These are phyloP conservation scores for Tetrapyrgos nigripes DNA, from an alignment of 1,284 basidiomycete species.

Conservation along the genomic window DNA sequence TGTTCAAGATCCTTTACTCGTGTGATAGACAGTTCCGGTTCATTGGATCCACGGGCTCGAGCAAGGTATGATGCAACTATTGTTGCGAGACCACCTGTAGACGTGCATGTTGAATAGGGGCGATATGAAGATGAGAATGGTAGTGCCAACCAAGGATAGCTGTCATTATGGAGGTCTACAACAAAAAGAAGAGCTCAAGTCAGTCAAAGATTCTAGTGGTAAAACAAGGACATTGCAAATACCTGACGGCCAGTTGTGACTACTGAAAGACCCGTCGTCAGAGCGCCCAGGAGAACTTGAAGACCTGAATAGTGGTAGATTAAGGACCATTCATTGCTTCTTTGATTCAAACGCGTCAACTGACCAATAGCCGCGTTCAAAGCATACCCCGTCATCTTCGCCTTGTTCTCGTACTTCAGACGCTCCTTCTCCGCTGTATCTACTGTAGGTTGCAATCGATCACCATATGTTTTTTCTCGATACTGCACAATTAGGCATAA, in stretches of 20 bases:
- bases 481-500: background rate
- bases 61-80: conserved; percentile 75
- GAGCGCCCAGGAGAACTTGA: conserved; percentile 68
- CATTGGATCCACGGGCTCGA: conserved; percentile 66
- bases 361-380: conserved; percentile 60
- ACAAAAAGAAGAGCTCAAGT: conserved; percentile 6
- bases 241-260: conserved; percentile 47
- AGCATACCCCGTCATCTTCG: conserved; percentile 48
- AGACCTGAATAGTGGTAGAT: conserved; percentile 39
- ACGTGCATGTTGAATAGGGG: conserved; percentile 31
- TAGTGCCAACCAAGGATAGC: conserved; percentile 47
- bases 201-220: background rate
- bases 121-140: background rate
- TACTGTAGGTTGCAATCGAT: conserved; percentile 53
- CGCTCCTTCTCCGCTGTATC: conserved; percentile 44
- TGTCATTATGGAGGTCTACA: conserved; percentile 44
- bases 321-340: too few species aligned
- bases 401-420: conserved; percentile 47
- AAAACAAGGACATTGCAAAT: conserved; percentile 21
- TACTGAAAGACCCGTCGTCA: conserved; percentile 71
- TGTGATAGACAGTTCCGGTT: conserved; percentile 63
- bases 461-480: conserved; percentile 42
- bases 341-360: too few species aligned
- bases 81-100: conserved; percentile 62
- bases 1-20: conserved; percentile 65